phyloP scores from a whole-genome alignment of 768 basidiomycete species.

The Mycena capillaripes region DNA sequence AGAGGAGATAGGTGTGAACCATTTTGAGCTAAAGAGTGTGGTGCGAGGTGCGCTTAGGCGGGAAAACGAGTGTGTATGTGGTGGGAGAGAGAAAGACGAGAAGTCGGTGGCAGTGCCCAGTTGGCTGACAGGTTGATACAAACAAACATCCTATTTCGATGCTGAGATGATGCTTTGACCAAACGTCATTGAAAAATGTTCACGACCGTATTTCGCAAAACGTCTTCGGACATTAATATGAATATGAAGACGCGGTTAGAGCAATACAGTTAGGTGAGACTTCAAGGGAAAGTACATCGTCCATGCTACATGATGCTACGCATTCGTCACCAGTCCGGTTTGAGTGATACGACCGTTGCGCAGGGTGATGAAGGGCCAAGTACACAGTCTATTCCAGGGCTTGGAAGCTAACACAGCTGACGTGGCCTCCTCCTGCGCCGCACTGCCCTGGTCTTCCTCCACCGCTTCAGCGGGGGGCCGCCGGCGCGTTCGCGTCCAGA shows the following conservation, averaged over 20 bases:
- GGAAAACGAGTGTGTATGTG: conserved; percentile 27
- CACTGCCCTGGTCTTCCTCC: background rate
- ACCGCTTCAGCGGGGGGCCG: background rate
- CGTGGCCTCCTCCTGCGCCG: background rate
- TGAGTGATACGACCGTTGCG: no score
- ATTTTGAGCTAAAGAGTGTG: conserved; percentile 31
- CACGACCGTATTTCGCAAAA: no score
- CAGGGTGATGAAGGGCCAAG: no score
- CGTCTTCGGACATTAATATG: no score
- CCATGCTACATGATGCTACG: background rate
- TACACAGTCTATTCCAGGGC: background rate
- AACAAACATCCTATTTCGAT: background rate
- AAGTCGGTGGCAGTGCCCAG: background rate
- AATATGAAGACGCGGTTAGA: no score
- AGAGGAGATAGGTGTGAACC: conserved; percentile 24
- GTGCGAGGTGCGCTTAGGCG: conserved; percentile 25
- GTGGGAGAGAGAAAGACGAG: conserved; percentile 1
- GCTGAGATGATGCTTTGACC: background rate
- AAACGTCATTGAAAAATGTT: no score
- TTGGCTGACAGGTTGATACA: background rate
- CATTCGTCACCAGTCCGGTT: background rate
- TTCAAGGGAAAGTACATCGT: background rate
- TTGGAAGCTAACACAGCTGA: background rate
- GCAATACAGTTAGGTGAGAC: background rate
- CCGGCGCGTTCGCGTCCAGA: no score